Percentiles rank a stretch among this genome's conserved stretches.
phyloP scores from a whole-genome alignment of 495 filamentous ascomycete genomes.

The Aspergillus cristatus region DNA sequence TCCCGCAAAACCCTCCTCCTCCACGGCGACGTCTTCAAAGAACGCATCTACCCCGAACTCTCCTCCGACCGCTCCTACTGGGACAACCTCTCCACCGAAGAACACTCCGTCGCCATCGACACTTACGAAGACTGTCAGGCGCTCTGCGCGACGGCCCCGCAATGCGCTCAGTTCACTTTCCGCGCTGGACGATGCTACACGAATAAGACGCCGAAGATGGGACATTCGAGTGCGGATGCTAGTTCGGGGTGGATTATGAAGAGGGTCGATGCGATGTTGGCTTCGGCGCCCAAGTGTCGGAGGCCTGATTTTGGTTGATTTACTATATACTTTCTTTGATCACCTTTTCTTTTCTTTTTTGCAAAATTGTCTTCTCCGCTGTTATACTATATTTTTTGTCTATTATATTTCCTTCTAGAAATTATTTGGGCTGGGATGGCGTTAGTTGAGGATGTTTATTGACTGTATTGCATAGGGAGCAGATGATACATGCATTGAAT shows the following conservation, averaged over 20 bases:
- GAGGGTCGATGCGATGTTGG: conserved; percentile 24
- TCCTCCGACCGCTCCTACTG: conserved; percentile 24
- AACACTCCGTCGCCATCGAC: conserved; percentile 16
- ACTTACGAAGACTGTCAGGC: conserved; percentile 28
- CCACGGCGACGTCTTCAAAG: conserved; percentile 36
- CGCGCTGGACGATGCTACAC: conserved; percentile 26
- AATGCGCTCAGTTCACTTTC: conserved; percentile 31
- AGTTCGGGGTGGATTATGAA: conserved; percentile 29
- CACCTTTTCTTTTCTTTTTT: conserved; percentile 3
- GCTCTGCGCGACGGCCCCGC: conserved; percentile 17
- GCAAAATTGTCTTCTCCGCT: too few species aligned
- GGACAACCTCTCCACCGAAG: conserved; percentile 37
- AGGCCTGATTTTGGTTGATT: conserved; percentile 25
- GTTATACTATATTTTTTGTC: too few species aligned
- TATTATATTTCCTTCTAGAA: too few species aligned
- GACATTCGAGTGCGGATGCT: conserved; percentile 13
- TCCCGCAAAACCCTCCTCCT: conserved; percentile 28
- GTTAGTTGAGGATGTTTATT: too few species aligned
- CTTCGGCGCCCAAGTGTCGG: conserved; percentile 22
- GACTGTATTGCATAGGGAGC: too few species aligned
- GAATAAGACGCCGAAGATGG: conserved; percentile 23
- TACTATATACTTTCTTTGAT: conserved; percentile 3
- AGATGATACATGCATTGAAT: too few species aligned
- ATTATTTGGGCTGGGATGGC: too few species aligned
- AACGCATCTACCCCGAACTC: conserved; percentile 32